A percentile compares a stretch with the other conserved stretches of the same genome.
phyloP scores from a whole-genome alignment of 2,329 filamentous ascomycete species.

The Pezicula radicicola region DNA sequence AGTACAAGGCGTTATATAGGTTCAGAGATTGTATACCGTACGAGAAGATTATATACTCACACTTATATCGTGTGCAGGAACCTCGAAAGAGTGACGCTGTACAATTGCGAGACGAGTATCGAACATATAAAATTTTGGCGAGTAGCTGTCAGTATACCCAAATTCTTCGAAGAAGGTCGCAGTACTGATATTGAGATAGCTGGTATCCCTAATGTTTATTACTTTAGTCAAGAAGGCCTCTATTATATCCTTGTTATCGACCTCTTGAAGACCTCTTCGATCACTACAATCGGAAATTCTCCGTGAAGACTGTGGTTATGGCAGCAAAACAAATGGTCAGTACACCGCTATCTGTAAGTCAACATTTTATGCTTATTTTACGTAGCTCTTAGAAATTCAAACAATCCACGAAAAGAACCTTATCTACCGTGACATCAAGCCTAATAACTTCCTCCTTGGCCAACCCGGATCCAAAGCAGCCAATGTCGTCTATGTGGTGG shows the following conservation, averaged over 20 bases:
- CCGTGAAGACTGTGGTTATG: slow-evolving; percentile 98
- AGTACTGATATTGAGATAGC: slow-evolving; percentile 54
- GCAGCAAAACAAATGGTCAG: slow-evolving; percentile 96
- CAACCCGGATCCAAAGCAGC: slow-evolving; percentile 86
- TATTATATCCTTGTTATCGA: slow-evolving; percentile 99
- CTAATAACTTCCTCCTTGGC: slow-evolving; percentile 98
- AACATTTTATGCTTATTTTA: slow-evolving; percentile 10
- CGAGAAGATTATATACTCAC: slow-evolving; percentile 1
- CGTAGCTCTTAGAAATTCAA: slow-evolving; percentile 81
- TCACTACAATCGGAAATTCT: slow-evolving; percentile 92
- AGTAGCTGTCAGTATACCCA: slow-evolving; percentile 86
- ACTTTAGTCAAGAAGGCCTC: slow-evolving; percentile 96
- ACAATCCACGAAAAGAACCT: slow-evolving; percentile 98
- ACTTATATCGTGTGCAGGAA: slow-evolving; percentile 60
- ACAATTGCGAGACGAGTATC: slow-evolving; percentile 95
- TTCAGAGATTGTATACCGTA: too few species aligned
- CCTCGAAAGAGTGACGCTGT: slow-evolving; percentile 98
- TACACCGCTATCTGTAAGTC: background rate
- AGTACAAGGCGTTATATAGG: background rate
- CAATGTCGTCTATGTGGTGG: slow-evolving; percentile 97
- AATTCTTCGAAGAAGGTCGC: slow-evolving; percentile 4
- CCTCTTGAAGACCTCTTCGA: slow-evolving; percentile 97
- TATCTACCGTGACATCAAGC: slow-evolving; percentile 99
- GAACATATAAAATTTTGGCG: slow-evolving; percentile 98
- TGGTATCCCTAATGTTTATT: slow-evolving; percentile 98